Evolutionary conservation across 2,329 filamentous ascomycete genomes (phyloP), one percentile per base, ranked within the genome.

Genomic region (Hymenoscyphus repandus): DNA sequence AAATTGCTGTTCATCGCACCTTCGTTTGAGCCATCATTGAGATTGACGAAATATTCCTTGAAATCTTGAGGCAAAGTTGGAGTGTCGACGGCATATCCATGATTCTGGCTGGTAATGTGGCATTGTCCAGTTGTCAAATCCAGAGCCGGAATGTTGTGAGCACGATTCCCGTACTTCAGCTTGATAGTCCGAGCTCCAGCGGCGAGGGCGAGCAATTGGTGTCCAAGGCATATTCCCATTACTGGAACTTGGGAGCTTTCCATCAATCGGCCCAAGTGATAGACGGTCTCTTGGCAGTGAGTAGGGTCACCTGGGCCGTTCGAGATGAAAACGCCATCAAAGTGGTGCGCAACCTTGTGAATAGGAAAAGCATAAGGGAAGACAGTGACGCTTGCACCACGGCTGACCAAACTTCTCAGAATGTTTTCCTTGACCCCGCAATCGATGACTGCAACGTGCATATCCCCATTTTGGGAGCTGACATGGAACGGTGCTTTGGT

Each of bases 391-490:
- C 88, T 91, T 48, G 91, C 89, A 54, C 93, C 93, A 58, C 93
- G 90, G 72, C 81, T 85, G 66, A 97, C 91, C 54, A 99, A 78
- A 69, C 88, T 95, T 66, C 93, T 90, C 53, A 99, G 84, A 64
- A 99, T 99, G 77, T 99, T 99, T 81, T 99, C 93, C 82, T 99
- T 99, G 62, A 97, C 93, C 76, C 93, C 93, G 66, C 93, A 99
- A 74, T 99, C 93, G 68, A 99, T 86, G 61, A 99, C 80, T 52
- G 92, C 93, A 62, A 99, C 83, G 74, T 99, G 93, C 69, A 89
- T 85, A 65, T 86, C 83, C 57, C 92, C 90, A 60, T 86, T 81
- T 31, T 84, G 81, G 46, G 91, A 90, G 69, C 88, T 86, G 59
- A 97, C 87, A 64, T 97, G 90, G 77, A 97, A 99, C 38, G 93